Base-by-base conservation (phyloP, 2,329 filamentous ascomycete genomes). In the Xylaria sp. region DNA sequence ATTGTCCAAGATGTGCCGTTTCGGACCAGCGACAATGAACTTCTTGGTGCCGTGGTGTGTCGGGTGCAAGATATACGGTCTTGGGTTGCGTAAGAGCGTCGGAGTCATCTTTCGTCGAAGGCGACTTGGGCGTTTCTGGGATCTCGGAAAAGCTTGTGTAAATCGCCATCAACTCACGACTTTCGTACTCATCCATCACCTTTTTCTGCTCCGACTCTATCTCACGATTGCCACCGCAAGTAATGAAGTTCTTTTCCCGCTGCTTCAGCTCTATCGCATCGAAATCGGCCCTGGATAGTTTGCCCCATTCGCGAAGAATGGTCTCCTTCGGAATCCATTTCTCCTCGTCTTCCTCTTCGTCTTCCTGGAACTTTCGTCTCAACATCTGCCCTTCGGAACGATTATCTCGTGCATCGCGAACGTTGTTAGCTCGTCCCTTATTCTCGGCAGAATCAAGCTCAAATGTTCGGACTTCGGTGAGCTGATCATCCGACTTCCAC, bases 391-490 rank as follows among this genome's bases (percentile, higher is more conserved):
- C 87, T 65, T 90, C 90, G 4, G 85, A 86, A 45, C 85, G 85
- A 64, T 90, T 87, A 67, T 92, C 89, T 24, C 82, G 82, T 3
- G 87, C 87, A 69, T 92, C 88, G 44, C 84, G 84, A 39, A 87
- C 86, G 64, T 85, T 88, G 50, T 80, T 78, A 49, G 84, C 82
- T 50, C 88, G 81, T 48, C 85, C 87, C 52, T 86, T 79, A 62
- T 91, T 87, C 66, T 92, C 89, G 1, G 82, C 80, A 1, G 84
- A 85, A 57, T 91, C 87, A 63, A 90, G 89, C 50, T 85, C 84
- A 72, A 92, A 92, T 45, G 86, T 75, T 59, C 83, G 82, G 50
- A 91, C 76, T 61, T 89, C 77, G 1, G 86, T 86, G 24, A 93
- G 78, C 24, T 85, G 81, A 17, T 81, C 75, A 45, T 88, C 88